phyloP scores from a whole-genome alignment of 176 grass and related monocot species.

The Eleusine coracana region DNA sequence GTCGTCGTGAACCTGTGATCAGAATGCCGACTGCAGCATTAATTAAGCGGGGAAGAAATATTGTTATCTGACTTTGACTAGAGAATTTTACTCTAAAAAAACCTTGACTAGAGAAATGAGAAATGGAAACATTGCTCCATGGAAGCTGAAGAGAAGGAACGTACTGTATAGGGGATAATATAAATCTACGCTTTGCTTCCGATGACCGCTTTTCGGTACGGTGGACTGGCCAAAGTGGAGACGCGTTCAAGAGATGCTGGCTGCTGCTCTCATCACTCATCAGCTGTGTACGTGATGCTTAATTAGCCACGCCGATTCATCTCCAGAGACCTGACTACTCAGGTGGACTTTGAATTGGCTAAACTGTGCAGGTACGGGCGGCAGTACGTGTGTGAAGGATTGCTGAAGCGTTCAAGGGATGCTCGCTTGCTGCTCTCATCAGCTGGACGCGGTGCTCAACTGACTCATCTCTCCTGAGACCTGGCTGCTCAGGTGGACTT shows the following conservation, averaged over 20 bases:
- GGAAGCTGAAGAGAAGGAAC: constrained; percentile 10
- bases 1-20: not conserved
- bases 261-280: not conserved
- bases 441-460: too few relatives aligned
- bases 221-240: not conserved
- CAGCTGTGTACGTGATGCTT: not conserved
- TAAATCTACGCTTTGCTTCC: not conserved
- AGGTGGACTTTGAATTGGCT: constrained; percentile 4
- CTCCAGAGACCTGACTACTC: not conserved
- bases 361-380: not conserved
- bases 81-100: too few relatives aligned
- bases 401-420: too few relatives aligned
- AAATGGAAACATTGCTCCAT: not conserved
- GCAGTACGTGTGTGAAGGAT: not conserved
- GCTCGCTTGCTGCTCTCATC: too few relatives aligned
- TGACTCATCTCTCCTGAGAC: too few relatives aligned
- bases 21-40: not conserved
- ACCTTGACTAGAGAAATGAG: constrained; percentile 24
- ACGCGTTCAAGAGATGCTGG: constrained; percentile 20
- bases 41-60: not conserved
- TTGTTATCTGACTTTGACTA: constrained; percentile 31
- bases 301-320: not conserved
- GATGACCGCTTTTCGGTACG: not conserved
- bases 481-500: too few relatives aligned
- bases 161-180: not conserved